These are phyloP conservation scores for Somion occarium DNA, from an alignment of 1,284 basidiomycete species.

Conservation along the genomic window DNA sequence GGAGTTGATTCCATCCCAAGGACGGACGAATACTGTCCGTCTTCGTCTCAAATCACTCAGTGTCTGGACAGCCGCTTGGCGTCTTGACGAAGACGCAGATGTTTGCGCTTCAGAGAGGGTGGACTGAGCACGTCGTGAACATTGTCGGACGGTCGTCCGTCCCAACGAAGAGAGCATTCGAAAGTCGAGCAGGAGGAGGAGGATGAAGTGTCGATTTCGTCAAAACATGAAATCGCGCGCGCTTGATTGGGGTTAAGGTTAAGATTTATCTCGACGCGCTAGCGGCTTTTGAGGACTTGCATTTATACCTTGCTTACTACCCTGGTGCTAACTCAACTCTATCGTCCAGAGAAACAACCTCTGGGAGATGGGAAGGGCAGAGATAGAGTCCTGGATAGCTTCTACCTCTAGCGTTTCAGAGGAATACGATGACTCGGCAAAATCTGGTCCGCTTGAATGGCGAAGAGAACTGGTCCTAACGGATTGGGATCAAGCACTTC, in stretches of 20 bases:
- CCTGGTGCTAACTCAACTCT: too few species aligned
- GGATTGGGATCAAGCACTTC: conserved; percentile 54
- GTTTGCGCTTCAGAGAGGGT: not conserved
- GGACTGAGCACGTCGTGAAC: not conserved
- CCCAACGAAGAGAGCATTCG: not conserved
- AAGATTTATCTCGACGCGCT: too few species aligned
- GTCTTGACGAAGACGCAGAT: not conserved
- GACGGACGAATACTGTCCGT: conserved; percentile 5
- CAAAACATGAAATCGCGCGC: too few species aligned
- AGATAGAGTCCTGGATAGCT: conserved; percentile 37
- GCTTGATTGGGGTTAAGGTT: too few species aligned
- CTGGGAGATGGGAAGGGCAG: conserved; percentile 32
- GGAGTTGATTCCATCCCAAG: conserved; percentile 5
- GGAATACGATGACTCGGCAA: conserved; percentile 21
- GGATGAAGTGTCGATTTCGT: not conserved
- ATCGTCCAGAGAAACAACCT: too few species aligned
- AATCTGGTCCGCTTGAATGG: conserved; percentile 32
- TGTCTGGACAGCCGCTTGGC: not conserved
- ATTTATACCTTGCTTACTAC: too few species aligned
- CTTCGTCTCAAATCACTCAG: not conserved
- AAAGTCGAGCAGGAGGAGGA: not conserved
- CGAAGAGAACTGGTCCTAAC: conserved; percentile 43
- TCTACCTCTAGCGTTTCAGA: conserved; percentile 25
- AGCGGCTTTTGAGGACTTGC: too few species aligned
- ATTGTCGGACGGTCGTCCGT: not conserved